Percentiles rank a stretch among this genome's conserved stretches.
Conservation (phyloP, 1,284 basidiomycete genomes). For the Boletellus dicymbophilus region DNA sequence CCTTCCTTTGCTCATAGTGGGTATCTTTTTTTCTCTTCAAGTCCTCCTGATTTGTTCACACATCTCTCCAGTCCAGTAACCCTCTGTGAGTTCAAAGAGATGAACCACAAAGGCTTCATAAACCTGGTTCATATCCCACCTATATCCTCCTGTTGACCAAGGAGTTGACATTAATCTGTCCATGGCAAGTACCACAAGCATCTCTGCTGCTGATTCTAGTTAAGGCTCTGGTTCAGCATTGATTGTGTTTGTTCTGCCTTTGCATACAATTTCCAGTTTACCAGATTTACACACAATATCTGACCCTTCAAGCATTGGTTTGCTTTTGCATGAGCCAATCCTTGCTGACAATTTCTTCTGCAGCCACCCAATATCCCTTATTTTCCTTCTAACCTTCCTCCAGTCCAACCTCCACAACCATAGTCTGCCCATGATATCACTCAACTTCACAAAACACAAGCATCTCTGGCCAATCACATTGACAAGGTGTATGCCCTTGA, state of each 20-base stretch:
- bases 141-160: too few species aligned
- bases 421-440: conserved; percentile 54
- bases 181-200: conserved; percentile 40
- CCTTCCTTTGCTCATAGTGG: too few species aligned
- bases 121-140: too few species aligned
- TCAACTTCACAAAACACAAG: conserved; percentile 87
- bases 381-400: conserved; percentile 62
- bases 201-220: conserved; percentile 30
- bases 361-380: conserved; percentile 61
- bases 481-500: conserved; percentile 89
- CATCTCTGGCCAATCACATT: conserved; percentile 76
- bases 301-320: conserved; percentile 40
- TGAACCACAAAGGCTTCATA: too few species aligned
- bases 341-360: conserved; percentile 8
- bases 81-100: too few species aligned
- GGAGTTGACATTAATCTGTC: too few species aligned
- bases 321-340: conserved; percentile 38
- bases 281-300: conserved; percentile 53
- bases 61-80: too few species aligned
- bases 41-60: too few species aligned
- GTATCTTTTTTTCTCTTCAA: too few species aligned
- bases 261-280: conserved; percentile 66
- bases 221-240: conserved; percentile 57
- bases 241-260: conserved; percentile 71
- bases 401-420: conserved; percentile 58